A percentile compares a stretch with the other conserved stretches of the same genome.
Conservation (phyloP, 257 asterid genomes). For the Anisodus acutangulus region DNA sequence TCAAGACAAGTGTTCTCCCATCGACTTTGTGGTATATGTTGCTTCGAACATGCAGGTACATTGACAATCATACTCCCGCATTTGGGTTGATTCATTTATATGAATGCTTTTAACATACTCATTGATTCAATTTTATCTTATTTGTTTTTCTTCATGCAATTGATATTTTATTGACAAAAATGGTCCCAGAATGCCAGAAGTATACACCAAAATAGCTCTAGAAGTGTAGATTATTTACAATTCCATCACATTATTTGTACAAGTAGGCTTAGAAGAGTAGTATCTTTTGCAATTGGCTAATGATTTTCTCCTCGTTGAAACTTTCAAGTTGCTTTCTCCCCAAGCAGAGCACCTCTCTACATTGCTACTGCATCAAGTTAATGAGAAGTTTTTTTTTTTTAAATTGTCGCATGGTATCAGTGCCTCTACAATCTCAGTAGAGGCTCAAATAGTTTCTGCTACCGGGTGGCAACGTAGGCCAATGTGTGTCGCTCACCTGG, state of each 20-base stretch:
- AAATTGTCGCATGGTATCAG: too few species aligned
- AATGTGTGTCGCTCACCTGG: too few species aligned
- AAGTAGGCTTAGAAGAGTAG: too few species aligned
- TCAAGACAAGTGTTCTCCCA: slow-evolving; percentile 87
- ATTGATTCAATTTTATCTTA: background rate
- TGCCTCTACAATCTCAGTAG: too few species aligned
- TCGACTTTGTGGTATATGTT: slow-evolving; percentile 70
- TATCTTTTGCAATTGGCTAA: too few species aligned
- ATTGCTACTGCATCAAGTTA: too few species aligned
- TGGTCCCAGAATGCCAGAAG: slow-evolving; percentile 3
- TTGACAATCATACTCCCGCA: background rate
- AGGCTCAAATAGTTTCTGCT: too few species aligned
- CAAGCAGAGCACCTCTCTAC: too few species aligned
- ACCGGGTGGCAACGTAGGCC: too few species aligned
- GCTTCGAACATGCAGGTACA: slow-evolving; percentile 85
- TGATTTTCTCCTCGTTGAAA: too few species aligned
- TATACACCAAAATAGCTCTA: background rate
- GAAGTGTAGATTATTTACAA: slow-evolving; percentile 3
- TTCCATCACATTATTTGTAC: background rate
- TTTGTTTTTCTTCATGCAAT: background rate
- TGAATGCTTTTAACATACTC: background rate
- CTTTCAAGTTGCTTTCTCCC: too few species aligned
- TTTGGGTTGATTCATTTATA: background rate
- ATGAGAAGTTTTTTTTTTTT: too few species aligned
- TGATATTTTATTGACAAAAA: background rate